phyloP scores from a whole-genome alignment of 2,329 filamentous ascomycete genomes.

The Xylariaceae sp. region DNA sequence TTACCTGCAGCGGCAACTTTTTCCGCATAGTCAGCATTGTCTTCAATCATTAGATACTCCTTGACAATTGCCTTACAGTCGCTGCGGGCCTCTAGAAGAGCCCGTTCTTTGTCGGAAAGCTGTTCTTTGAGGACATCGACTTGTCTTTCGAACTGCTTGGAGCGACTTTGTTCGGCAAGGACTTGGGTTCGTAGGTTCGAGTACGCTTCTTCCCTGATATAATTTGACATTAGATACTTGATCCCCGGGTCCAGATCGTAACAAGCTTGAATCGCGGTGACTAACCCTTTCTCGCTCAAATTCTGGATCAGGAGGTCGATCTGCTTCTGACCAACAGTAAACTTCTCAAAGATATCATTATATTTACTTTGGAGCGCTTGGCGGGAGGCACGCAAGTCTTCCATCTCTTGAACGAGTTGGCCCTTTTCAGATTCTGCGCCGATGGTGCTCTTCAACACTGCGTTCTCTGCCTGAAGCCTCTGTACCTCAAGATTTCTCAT shows the following conservation, averaged over 20 bases:
- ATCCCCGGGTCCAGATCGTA: slow-evolving; percentile 30
- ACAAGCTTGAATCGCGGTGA: slow-evolving; percentile 35
- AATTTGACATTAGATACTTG: slow-evolving; percentile 41
- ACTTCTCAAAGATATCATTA: slow-evolving; percentile 54
- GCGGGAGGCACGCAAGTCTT: slow-evolving; percentile 46
- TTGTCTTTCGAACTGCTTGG: slow-evolving; percentile 39
- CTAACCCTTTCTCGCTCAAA: slow-evolving; percentile 52
- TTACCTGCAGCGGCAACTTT: slow-evolving; percentile 50
- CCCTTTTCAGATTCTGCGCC: slow-evolving; percentile 51
- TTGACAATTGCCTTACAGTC: slow-evolving; percentile 42
- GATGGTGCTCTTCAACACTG: slow-evolving; percentile 50
- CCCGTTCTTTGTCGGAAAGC: slow-evolving; percentile 50
- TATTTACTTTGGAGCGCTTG: slow-evolving; percentile 50
- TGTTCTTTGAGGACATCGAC: slow-evolving; percentile 41
- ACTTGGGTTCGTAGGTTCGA: slow-evolving; percentile 47
- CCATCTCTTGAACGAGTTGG: slow-evolving; percentile 50
- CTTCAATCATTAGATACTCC: slow-evolving; percentile 18
- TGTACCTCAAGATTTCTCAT: slow-evolving; percentile 48
- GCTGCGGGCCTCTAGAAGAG: slow-evolving; percentile 47
- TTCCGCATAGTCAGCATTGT: slow-evolving; percentile 27
- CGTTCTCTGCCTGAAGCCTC: slow-evolving; percentile 57
- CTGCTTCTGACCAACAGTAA: slow-evolving; percentile 53
- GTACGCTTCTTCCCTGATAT: slow-evolving; percentile 49
- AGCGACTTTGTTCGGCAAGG: slow-evolving; percentile 44
- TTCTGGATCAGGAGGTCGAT: slow-evolving; percentile 49